Percentiles rank a stretch among this genome's conserved stretches.
Evolutionary conservation across 2,329 filamentous ascomycete genomes (phyloP).

Genomic region (Fusarium ramigenum): DNA sequence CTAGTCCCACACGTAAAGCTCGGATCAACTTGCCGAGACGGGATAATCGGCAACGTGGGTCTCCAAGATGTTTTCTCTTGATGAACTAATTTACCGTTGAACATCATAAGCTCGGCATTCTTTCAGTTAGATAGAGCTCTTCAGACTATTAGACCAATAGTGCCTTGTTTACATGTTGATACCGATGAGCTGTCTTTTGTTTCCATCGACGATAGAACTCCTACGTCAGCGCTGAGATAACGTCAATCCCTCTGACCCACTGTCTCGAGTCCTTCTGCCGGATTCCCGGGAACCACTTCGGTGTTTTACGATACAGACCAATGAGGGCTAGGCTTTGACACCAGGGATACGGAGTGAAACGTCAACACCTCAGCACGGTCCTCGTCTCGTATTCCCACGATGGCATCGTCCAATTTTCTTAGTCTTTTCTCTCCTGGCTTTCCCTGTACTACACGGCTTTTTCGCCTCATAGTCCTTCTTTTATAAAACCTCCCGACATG

Average conservation of each 20-base stretch:
- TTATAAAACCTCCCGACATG: background rate
- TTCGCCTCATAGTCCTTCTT: rapidly evolving
- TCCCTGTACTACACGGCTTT: rapidly evolving
- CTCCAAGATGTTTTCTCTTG: background rate
- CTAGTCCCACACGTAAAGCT: background rate
- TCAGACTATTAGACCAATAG: too few relatives aligned
- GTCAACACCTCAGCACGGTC: background rate
- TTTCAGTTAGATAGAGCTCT: too few relatives aligned
- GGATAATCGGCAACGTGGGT: background rate
- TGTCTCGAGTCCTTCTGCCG: background rate
- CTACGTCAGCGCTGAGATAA: background rate
- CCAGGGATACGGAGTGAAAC: background rate
- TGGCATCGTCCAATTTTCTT: background rate
- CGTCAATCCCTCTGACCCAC: background rate
- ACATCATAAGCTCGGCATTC: too few relatives aligned
- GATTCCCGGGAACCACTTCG: background rate
- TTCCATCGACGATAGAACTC: too few relatives aligned
- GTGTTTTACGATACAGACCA: background rate
- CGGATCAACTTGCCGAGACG: background rate
- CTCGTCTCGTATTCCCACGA: background rate
- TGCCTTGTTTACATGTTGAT: too few relatives aligned
- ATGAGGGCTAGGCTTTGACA: rapidly evolving
- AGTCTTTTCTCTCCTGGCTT: background rate
- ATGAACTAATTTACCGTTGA: rapidly evolving
- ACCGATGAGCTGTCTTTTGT: background rate